Percentiles rank a stretch among this genome's conserved stretches.
phyloP scores from a whole-genome alignment of 768 basidiomycete species.

The Pleurotus platypus region DNA sequence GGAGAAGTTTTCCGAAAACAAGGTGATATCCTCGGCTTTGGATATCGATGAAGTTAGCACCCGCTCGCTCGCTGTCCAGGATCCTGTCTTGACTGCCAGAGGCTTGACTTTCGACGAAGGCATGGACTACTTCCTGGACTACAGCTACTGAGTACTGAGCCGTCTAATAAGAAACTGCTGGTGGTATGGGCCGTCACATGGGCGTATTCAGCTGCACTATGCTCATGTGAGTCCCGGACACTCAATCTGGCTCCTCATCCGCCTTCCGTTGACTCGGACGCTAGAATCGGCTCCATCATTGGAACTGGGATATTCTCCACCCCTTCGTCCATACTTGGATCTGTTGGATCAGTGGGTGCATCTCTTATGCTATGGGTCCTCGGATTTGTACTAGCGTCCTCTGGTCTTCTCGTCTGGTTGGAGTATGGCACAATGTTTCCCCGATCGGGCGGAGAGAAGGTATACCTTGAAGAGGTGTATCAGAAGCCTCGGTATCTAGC shows the following conservation, averaged over 20 bases:
- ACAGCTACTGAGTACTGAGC: neutral
- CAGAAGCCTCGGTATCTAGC: conserved; percentile 41
- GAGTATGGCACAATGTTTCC: conserved; percentile 65
- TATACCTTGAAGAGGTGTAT: conserved; percentile 57
- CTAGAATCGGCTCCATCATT: conserved; percentile 49
- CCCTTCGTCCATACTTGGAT: conserved; percentile 52
- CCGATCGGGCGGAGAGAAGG: conserved; percentile 60
- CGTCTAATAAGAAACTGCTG: conserved; percentile 36
- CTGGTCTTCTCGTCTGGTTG: conserved; percentile 60
- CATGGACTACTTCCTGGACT: no score
- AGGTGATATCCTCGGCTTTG: no score
- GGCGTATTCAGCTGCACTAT: conserved; percentile 56
- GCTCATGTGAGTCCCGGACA: conserved; percentile 33
- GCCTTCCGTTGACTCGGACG: no score
- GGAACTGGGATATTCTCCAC: conserved; percentile 65
- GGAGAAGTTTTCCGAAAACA: no score
- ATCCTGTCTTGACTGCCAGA: conserved; percentile 27
- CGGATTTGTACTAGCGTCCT: conserved; percentile 54
- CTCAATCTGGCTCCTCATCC: no score
- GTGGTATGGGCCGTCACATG: conserved; percentile 56
- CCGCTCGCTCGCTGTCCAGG: neutral
- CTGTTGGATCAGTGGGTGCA: conserved; percentile 58
- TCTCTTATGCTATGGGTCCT: conserved; percentile 66
- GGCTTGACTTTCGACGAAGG: conserved; percentile 50
- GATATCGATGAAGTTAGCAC: no score